Conservation (phyloP, 2,329 filamentous ascomycete species). For the Cercospora zeina region DNA sequence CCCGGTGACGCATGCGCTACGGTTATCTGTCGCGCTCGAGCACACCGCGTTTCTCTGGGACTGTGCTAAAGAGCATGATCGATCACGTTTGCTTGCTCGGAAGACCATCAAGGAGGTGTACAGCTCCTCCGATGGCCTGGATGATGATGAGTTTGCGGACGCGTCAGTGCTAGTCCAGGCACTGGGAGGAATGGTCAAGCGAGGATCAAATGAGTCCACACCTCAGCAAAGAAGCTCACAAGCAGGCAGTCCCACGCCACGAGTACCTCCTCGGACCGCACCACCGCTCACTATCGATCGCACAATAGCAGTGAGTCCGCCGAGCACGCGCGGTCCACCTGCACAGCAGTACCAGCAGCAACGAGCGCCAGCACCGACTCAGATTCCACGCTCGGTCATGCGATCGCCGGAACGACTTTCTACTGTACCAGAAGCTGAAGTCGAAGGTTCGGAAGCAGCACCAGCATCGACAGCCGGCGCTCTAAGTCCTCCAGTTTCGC, state of each 20-base stretch:
- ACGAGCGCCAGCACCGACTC: not conserved
- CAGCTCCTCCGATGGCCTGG: constrained; percentile 85
- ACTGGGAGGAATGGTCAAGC: constrained; percentile 83
- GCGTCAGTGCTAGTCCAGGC: constrained; percentile 84
- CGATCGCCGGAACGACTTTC: constrained; percentile 37
- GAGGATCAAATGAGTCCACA: constrained; percentile 52
- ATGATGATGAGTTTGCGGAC: constrained; percentile 92
- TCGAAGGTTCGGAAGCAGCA: constrained; percentile 24
- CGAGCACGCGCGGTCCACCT: constrained; percentile 14
- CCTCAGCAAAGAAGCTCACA: constrained; percentile 24
- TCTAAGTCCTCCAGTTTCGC: constrained; percentile 30
- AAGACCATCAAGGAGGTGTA: constrained; percentile 88
- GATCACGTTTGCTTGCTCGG: constrained; percentile 73
- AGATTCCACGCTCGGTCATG: constrained; percentile 23
- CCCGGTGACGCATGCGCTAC: constrained; percentile 84
- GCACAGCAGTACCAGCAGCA: constrained; percentile 15
- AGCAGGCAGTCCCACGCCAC: constrained; percentile 19
- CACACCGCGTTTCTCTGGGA: constrained; percentile 93
- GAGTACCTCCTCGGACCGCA: constrained; percentile 9
- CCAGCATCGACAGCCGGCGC: constrained; percentile 17
- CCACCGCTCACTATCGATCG: constrained; percentile 33
- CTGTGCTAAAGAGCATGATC: constrained; percentile 78
- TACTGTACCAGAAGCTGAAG: constrained; percentile 38
- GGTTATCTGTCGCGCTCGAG: constrained; percentile 86
- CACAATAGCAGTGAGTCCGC: constrained; percentile 38